Conservation (phyloP, 768 basidiomycete species). For the Lactarius tabidus region DNA sequence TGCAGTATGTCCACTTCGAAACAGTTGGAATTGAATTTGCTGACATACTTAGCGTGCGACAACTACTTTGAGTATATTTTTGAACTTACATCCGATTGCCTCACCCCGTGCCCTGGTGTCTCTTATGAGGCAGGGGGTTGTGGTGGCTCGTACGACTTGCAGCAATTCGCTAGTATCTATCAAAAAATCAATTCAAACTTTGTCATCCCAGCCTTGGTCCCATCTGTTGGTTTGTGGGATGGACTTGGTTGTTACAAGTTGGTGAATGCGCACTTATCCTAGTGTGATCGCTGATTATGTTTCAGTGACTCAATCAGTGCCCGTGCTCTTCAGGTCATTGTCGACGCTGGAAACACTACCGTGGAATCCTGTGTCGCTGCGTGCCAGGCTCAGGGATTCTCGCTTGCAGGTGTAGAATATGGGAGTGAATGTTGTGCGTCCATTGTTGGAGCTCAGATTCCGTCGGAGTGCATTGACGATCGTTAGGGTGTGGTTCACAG, state of each 20-base stretch:
- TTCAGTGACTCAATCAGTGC: conserved; percentile 34
- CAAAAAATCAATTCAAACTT: conserved; percentile 48
- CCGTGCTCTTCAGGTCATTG: conserved; percentile 35
- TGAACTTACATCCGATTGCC: conserved; percentile 43
- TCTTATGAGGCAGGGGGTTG: conserved; percentile 54
- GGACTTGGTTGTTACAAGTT: conserved; percentile 74
- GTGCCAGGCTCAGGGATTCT: conserved; percentile 65
- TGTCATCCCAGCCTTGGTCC: conserved; percentile 44
- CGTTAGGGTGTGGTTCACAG: background rate
- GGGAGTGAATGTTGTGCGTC: conserved; percentile 68
- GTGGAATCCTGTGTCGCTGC: conserved; percentile 59
- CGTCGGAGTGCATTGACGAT: background rate
- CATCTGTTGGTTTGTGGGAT: conserved; percentile 57
- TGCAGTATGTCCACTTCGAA: conserved; percentile 44
- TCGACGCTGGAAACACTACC: conserved; percentile 50
- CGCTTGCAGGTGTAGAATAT: conserved; percentile 64
- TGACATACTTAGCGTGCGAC: background rate
- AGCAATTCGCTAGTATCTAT: conserved; percentile 42
- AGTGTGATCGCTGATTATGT: background rate
- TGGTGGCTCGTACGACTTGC: conserved; percentile 37
- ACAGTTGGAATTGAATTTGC: background rate
- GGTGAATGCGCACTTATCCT: conserved; percentile 20
- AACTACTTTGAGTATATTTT: conserved; percentile 42
- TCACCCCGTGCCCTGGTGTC: conserved; percentile 57
- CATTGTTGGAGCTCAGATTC: background rate